Evolutionary conservation across 768 basidiomycete species (phyloP).

Genomic region (Mycena polygramma): DNA sequence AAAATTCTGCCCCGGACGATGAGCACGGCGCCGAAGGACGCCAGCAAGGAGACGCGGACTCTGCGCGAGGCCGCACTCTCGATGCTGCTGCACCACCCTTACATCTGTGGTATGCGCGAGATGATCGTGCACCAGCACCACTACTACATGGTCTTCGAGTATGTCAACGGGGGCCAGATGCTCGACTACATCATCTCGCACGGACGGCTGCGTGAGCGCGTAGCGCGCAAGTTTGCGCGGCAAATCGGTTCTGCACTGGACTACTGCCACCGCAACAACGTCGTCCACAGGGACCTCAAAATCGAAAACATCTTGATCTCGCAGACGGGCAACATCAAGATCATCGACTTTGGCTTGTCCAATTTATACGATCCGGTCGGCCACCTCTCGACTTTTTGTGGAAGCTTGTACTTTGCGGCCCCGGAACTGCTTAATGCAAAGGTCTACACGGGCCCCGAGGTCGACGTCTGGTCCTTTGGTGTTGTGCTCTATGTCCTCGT

Average conservation of each 20-base stretch:
- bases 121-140: conserved; percentile 98
- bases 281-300: conserved; percentile 98
- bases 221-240: conserved; percentile 96
- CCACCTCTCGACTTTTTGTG: conserved; percentile 96
- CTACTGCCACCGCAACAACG: conserved; percentile 97
- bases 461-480: conserved; percentile 99
- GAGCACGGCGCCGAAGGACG: conserved; percentile 73
- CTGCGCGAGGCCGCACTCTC: conserved; percentile 96
- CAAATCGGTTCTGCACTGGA: conserved; percentile 97
- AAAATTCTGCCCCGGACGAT: conserved; percentile 92
- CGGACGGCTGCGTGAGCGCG: conserved; percentile 93
- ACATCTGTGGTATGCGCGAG: conserved; percentile 99
- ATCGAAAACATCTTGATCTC: conserved; percentile 99
- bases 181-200: conserved; percentile 99
- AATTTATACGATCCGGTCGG: conserved; percentile 89
- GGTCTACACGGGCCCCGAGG: conserved; percentile 97
- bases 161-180: conserved; percentile 99
- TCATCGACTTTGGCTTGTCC: conserved; percentile 98
- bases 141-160: conserved; percentile 99
- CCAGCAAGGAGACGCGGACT: conserved; percentile 97
- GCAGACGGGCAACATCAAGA: conserved; percentile 99
- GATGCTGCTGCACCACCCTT: conserved; percentile 96
- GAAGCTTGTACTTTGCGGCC: conserved; percentile 97
- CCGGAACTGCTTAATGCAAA: conserved; percentile 97
- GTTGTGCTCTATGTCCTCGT: conserved; percentile 99